Evolutionary conservation across 2,329 filamentous ascomycete genomes (phyloP).

Genomic region (Ascochyta clinopodiicola): DNA sequence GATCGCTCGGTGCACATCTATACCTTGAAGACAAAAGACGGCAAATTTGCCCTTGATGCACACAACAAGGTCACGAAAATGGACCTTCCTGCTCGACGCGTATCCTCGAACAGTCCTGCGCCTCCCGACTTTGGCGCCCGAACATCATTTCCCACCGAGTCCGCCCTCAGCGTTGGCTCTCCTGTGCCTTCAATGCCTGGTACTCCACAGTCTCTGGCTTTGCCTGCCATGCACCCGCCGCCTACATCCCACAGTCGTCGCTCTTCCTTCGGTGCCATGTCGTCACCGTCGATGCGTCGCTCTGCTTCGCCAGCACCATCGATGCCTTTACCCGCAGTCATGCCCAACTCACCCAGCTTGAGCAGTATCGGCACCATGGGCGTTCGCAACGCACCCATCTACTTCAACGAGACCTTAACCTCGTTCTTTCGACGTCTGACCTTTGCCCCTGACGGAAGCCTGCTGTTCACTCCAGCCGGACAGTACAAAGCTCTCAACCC

Average conservation of each 20-base stretch:
- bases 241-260: conserved; percentile 88
- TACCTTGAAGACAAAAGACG: conserved; percentile 93
- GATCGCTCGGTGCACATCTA: conserved; percentile 98
- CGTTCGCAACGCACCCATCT: conserved; percentile 84
- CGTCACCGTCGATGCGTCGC: conserved; percentile 76
- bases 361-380: conserved; percentile 54
- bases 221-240: conserved; percentile 92
- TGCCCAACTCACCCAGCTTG: conserved; percentile 90
- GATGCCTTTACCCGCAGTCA: conserved; percentile 91
- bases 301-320: conserved; percentile 94
- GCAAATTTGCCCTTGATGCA: conserved; percentile 83
- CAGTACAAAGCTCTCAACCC: conserved; percentile 86
- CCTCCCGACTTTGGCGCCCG: conserved; percentile 80
- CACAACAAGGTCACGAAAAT: conserved; percentile 86
- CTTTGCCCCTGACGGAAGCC: conserved; percentile 92
- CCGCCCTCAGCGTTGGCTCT: conserved; percentile 68
- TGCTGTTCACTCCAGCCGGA: conserved; percentile 91
- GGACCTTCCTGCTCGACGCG: conserved; percentile 88
- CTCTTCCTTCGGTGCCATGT: conserved; percentile 79
- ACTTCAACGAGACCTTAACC: conserved; percentile 94
- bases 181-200: conserved; percentile 90
- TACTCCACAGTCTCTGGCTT: conserved; percentile 84
- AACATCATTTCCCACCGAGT: conserved; percentile 65
- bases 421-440: conserved; percentile 95
- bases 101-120: conserved; percentile 90